These are phyloP conservation scores for Tilletia indica DNA, from an alignment of 1,284 basidiomycete genomes.

Conservation along the genomic window DNA sequence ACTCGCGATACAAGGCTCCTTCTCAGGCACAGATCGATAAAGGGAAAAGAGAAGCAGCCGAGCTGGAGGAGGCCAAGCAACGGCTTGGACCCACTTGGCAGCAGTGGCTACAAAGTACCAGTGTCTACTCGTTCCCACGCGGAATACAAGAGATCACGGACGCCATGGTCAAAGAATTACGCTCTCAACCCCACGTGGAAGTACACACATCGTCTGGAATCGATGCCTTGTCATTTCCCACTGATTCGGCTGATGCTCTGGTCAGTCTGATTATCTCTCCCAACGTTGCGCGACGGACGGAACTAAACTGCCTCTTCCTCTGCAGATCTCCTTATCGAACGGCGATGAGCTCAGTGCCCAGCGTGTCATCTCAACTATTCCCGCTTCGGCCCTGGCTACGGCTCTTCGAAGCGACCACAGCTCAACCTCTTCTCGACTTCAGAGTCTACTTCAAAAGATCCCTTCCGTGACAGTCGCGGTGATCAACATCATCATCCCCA, in stretches of 20 bases:
- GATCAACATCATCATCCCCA: constrained; percentile 44
- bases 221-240: constrained; percentile 43
- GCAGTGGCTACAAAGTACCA: constrained; percentile 63
- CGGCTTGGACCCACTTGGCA: constrained; percentile 60
- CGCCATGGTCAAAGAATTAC: constrained; percentile 63
- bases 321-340: neutral
- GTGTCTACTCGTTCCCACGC: constrained; percentile 76
- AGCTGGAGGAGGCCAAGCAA: constrained; percentile 20
- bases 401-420: constrained; percentile 43
- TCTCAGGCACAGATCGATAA: constrained; percentile 26
- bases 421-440: neutral
- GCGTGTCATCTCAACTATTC: constrained; percentile 57
- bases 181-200: constrained; percentile 63
- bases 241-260: neutral
- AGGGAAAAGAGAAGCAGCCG: constrained; percentile 22
- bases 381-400: constrained; percentile 31
- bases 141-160: constrained; percentile 72
- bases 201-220: constrained; percentile 61
- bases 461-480: constrained; percentile 52
- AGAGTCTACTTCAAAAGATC: constrained; percentile 41
- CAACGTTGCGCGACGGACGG: neutral
- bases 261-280: neutral
- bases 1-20: constrained; percentile 28
- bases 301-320: neutral
- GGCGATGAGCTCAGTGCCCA: constrained; percentile 29